These are phyloP conservation scores for Cercospora zeae-maydis DNA, from an alignment of 2,329 filamentous ascomycete genomes.

Conservation along the genomic window DNA sequence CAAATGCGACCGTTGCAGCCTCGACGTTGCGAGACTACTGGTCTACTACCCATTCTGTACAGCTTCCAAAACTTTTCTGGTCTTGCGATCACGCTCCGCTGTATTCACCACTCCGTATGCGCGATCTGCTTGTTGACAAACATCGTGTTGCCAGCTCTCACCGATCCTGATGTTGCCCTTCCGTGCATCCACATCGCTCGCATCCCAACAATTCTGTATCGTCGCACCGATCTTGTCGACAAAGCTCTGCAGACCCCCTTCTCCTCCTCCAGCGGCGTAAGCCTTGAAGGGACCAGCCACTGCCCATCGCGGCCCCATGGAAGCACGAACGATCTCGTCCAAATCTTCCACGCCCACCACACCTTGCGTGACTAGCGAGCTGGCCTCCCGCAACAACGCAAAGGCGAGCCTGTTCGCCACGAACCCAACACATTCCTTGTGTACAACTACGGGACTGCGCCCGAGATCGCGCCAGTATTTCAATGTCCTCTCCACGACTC, in stretches of 20 bases:
- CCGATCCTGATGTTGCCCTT: slow-evolving; percentile 38
- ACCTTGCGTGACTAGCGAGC: slow-evolving; percentile 52
- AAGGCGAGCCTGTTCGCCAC: slow-evolving; percentile 58
- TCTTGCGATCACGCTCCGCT: slow-evolving; percentile 42
- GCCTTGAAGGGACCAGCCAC: slow-evolving; percentile 57
- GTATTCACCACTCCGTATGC: slow-evolving; percentile 47
- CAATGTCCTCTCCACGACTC: slow-evolving; percentile 42
- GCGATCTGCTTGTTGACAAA: slow-evolving; percentile 47
- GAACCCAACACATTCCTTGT: slow-evolving; percentile 54
- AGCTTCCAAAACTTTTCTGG: slow-evolving; percentile 42
- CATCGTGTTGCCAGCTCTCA: slow-evolving; percentile 45
- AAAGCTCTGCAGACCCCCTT: slow-evolving; percentile 51
- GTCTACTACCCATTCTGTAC: slow-evolving; percentile 21
- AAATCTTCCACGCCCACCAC: slow-evolving; percentile 53
- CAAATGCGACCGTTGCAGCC: no score
- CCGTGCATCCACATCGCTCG: slow-evolving; percentile 40
- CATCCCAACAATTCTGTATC: slow-evolving; percentile 54
- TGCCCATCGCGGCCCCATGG: slow-evolving; percentile 55
- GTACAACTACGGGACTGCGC: slow-evolving; percentile 49
- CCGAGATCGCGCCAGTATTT: slow-evolving; percentile 46
- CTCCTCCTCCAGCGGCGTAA: slow-evolving; percentile 57
- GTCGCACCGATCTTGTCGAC: slow-evolving; percentile 56
- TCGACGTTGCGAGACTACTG: no score
- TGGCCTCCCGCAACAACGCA: slow-evolving; percentile 54
- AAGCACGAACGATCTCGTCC: slow-evolving; percentile 51